Percentiles rank a stretch among this genome's conserved stretches.
phyloP scores from a whole-genome alignment of 1,139 yeast genomes.

The Saccharomyces pastorianus region DNA sequence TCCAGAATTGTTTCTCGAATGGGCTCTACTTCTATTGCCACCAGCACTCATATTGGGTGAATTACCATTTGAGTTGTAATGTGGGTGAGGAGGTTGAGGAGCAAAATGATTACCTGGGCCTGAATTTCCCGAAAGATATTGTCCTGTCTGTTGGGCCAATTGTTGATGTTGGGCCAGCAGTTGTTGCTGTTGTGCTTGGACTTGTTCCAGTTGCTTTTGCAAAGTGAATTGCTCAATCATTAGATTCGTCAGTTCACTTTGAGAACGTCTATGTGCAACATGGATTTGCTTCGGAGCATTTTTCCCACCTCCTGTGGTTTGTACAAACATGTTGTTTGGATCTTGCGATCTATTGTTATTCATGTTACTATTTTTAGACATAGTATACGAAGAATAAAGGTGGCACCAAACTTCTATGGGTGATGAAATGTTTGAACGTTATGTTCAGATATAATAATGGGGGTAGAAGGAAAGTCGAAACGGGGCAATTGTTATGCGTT shows the following conservation, averaged over 20 bases:
- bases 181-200: slow-evolving; percentile 88
- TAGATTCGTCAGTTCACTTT: slow-evolving; percentile 86
- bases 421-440: not conserved
- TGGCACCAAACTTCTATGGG: not conserved
- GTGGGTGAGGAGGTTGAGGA: slow-evolving; percentile 25
- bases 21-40: slow-evolving; percentile 28
- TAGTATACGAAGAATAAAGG: not conserved
- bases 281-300: slow-evolving; percentile 50
- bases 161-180: slow-evolving; percentile 63
- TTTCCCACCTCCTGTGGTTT: slow-evolving; percentile 34
- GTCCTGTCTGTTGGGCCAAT: slow-evolving; percentile 30
- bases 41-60: slow-evolving; percentile 12
- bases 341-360: slow-evolving; percentile 8
- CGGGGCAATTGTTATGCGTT: not conserved
- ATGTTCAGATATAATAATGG: not conserved
- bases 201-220: slow-evolving; percentile 85
- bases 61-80: slow-evolving; percentile 20
- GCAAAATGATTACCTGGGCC: slow-evolving; percentile 5
- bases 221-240: slow-evolving; percentile 91
- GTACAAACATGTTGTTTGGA: slow-evolving; percentile 14
- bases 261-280: slow-evolving; percentile 91
- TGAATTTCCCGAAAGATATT: slow-evolving; percentile 7
- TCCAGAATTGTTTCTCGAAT: slow-evolving; percentile 30
- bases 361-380: slow-evolving; percentile 14
- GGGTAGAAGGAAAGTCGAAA: not conserved